phyloP scores from a whole-genome alignment of 495 filamentous ascomycete genomes.

The Penicillium lagena region DNA sequence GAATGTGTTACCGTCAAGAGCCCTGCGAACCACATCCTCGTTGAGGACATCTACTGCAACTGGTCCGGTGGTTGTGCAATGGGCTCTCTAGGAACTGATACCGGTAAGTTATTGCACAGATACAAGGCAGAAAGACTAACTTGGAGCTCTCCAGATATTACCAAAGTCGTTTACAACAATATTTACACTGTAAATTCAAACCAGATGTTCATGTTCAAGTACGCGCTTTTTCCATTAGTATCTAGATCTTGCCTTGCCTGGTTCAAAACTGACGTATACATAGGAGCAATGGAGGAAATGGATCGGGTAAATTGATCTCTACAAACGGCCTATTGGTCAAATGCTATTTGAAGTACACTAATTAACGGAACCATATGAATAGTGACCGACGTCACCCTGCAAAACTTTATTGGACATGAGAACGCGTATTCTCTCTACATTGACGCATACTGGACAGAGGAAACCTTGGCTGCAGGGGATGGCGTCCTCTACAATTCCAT shows the following conservation, averaged over 20 bases:
- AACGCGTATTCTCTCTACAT: slow-evolving; percentile 41
- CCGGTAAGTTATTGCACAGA: slow-evolving; percentile 1
- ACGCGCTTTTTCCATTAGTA: background rate
- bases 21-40: slow-evolving; percentile 34
- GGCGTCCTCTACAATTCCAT: slow-evolving; percentile 41
- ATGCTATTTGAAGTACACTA: background rate
- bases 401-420: slow-evolving; percentile 22
- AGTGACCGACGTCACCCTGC: slow-evolving; percentile 8
- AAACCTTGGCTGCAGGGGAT: slow-evolving; percentile 16
- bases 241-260: background rate
- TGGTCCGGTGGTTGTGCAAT: slow-evolving; percentile 43
- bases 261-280: background rate
- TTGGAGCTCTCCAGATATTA: slow-evolving; percentile 15
- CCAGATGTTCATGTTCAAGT: slow-evolving; percentile 54
- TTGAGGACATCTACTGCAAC: slow-evolving; percentile 48
- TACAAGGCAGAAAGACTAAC: background rate
- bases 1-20: slow-evolving; percentile 43
- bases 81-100: slow-evolving; percentile 31
- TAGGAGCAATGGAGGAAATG: slow-evolving; percentile 39
- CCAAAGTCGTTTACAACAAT: slow-evolving; percentile 32
- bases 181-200: slow-evolving; percentile 41
- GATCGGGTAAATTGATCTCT: slow-evolving; percentile 14
- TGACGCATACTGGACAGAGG: slow-evolving; percentile 41
- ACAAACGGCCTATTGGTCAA: no score
- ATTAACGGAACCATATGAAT: background rate